Base-by-base conservation (phyloP, 345 rosid genomes). In the Erodium maritimum region DNA sequence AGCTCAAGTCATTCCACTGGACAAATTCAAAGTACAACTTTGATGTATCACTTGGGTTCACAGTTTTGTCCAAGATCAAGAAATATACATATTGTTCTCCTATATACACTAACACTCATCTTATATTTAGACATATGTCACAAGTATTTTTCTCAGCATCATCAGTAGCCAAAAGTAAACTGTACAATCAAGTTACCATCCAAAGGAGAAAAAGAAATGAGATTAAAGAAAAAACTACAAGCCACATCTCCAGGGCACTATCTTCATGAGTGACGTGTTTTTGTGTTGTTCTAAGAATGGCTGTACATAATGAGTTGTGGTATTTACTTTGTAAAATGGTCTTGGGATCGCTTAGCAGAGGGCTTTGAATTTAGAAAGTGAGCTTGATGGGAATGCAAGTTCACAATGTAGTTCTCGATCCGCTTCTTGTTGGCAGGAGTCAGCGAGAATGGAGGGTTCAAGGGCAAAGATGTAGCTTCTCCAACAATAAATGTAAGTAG, bases 391-490 rank as follows among this genome's bases (percentile, higher is more conserved):
- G 67, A 68, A 76, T 72, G 82, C 74, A 85, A 72, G 52, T 72
- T 75, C 64, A 64, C 55, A 51, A 88, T 83, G 75, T 79, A 85
- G 70, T 52, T 73, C 59, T 75, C 75, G 50, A 85, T 77, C 73
- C 75, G 69, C 75, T 73, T 77, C 78, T 74, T 72, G 62, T 72
- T 61, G 24, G 77, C 78, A 63, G 65, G 66, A 53, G 77, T 69
- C 64, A 80, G 67, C 21, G 69, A 59, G 73, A 88, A 81, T 56
- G 79, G 88, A 50, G 80, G 90, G 63, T 69, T 75, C 65, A 81
- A 58, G n/a, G 79, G 80, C 60, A 85, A 76, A 70, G 74, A 73
- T 56, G 64, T 42, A 51, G 96, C 90, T 72, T 85, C 96, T 65
- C 71, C 83, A 17, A 67, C 61, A 50, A 81, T 69, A 63, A 88